These are phyloP conservation scores for Syzygium syzygioides DNA, from an alignment of 441 rosid genomes.

Conservation along the genomic window DNA sequence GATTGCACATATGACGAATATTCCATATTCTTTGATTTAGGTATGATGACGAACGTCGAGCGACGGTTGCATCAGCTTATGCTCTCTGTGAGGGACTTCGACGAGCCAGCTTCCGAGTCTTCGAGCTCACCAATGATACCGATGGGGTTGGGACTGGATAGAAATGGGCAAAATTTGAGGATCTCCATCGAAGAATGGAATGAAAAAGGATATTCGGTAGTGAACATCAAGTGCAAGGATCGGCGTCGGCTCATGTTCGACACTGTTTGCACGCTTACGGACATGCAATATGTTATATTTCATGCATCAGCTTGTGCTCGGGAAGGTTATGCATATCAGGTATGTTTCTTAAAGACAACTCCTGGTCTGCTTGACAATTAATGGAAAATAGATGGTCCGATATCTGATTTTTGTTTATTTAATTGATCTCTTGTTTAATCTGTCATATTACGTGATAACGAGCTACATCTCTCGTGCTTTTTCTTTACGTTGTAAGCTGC, in stretches of 20 bases:
- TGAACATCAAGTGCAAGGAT: slow-evolving; percentile 54
- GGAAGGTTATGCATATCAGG: slow-evolving; percentile 60
- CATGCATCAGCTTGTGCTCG: slow-evolving; percentile 53
- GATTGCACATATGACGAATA: not conserved
- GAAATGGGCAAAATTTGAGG: slow-evolving; percentile 23
- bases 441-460: not conserved
- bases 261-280: slow-evolving; percentile 60
- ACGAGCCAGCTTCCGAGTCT: slow-evolving; percentile 20
- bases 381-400: not conserved
- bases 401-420: not conserved
- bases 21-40: not conserved
- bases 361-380: not conserved
- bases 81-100: slow-evolving; percentile 66
- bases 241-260: slow-evolving; percentile 70
- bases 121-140: not conserved
- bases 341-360: not conserved
- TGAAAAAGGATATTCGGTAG: slow-evolving; percentile 60
- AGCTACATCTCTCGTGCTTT: not conserved
- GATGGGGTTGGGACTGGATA: not conserved
- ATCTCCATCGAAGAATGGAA: slow-evolving; percentile 56
- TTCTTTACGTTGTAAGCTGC: not conserved
- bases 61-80: slow-evolving; percentile 68
- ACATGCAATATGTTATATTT: slow-evolving; percentile 71
- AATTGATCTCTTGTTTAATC: not conserved
- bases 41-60: slow-evolving; percentile 33